These are phyloP conservation scores for Lentinula guzmanii DNA, from an alignment of 768 basidiomycete genomes.

Conservation along the genomic window DNA sequence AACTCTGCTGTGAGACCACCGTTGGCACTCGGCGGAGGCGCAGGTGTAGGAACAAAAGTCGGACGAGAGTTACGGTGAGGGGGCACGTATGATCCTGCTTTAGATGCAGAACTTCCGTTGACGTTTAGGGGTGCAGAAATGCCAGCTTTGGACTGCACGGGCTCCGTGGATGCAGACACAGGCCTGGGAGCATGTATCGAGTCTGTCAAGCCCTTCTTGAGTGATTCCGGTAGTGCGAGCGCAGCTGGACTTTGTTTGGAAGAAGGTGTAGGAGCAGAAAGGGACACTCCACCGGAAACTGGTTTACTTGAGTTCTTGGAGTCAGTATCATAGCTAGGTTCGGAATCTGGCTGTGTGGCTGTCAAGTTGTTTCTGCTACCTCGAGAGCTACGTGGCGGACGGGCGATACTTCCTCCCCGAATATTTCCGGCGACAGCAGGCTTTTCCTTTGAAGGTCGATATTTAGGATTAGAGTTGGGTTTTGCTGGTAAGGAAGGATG, in stretches of 20 bases:
- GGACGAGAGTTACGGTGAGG: constrained; percentile 1
- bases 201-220: not conserved
- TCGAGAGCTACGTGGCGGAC: not conserved
- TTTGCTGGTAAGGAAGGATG: constrained; percentile 46
- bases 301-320: not conserved
- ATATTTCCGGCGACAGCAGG: constrained; percentile 16
- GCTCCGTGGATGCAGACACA: not conserved
- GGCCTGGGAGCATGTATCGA: not conserved
- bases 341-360: not conserved
- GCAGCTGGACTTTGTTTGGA: not conserved
- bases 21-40: constrained; percentile 18
- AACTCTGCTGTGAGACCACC: constrained; percentile 5
- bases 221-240: not conserved
- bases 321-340: not conserved
- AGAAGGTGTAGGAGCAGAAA: not conserved
- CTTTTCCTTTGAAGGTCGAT: constrained; percentile 12
- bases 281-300: not conserved
- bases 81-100: not conserved
- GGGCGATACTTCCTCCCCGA: not conserved
- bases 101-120: not conserved
- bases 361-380: not conserved
- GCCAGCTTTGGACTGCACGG: not conserved
- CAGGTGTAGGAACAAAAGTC: constrained; percentile 25
- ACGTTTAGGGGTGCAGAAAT: not conserved
- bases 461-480: constrained; percentile 23